These are phyloP conservation scores for Helichrysum umbraculigerum DNA, from an alignment of 129 eudicot genomes.

Conservation along the genomic window DNA sequence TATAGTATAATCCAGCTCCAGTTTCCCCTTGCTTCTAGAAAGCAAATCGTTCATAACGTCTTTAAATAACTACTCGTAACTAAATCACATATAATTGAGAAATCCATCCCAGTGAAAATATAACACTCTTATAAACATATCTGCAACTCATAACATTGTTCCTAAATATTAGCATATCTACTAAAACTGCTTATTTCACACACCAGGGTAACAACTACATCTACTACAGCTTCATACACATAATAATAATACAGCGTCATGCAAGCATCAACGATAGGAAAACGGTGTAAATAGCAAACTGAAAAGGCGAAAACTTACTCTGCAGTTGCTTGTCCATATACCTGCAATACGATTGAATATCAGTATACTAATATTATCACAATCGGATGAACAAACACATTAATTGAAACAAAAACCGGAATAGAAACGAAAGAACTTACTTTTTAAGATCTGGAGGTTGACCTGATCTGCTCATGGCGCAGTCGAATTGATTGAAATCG, in stretches of 20 bases:
- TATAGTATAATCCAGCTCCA: neutral
- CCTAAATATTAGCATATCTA: neutral
- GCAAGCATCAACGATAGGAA: neutral
- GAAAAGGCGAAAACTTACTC: conserved; percentile 41
- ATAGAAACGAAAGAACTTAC: conserved; percentile 19
- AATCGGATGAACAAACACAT: neutral
- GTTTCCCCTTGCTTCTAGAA: neutral
- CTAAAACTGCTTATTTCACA: too few species aligned
- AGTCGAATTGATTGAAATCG: conserved; percentile 11
- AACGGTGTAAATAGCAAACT: neutral
- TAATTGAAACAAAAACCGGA: neutral
- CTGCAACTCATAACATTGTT: neutral
- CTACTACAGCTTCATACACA: neutral
- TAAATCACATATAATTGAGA: neutral
- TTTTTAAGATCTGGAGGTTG: conserved; percentile 85
- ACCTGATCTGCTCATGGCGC: conserved; percentile 70
- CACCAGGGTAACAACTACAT: neutral
- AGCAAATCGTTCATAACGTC: neutral
- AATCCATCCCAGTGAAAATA: neutral
- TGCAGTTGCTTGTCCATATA: conserved; percentile 79
- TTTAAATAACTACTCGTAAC: neutral
- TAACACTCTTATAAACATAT: neutral
- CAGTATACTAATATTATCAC: neutral
- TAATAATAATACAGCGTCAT: neutral
- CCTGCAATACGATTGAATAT: conserved; percentile 28